phyloP scores from a whole-genome alignment of 306 rosid genomes.

The Quercus suber region DNA sequence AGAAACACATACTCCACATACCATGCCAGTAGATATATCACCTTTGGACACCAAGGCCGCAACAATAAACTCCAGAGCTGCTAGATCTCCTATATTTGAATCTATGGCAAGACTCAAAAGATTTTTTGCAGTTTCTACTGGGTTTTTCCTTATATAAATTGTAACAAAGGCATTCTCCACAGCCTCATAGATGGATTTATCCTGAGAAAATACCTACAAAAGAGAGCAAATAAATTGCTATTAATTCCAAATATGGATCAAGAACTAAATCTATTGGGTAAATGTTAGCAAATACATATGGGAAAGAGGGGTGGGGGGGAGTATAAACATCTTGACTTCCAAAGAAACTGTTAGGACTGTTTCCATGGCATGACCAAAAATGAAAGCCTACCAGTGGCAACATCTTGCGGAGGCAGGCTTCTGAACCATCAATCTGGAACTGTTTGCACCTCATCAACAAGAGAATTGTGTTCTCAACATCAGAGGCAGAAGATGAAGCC shows the following conservation, averaged over 20 bases:
- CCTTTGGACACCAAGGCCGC: constrained; percentile 83
- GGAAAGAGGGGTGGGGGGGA: background rate
- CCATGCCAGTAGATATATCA: constrained; percentile 77
- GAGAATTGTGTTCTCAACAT: constrained; percentile 87
- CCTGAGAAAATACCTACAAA: constrained; percentile 89
- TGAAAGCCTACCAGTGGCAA: constrained; percentile 69
- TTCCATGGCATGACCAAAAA: constrained; percentile 10
- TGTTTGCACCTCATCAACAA: constrained; percentile 94
- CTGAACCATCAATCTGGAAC: constrained; percentile 94
- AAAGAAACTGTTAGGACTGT: background rate
- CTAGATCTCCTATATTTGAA: constrained; percentile 90
- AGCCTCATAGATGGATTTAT: constrained; percentile 92
- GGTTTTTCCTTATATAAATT: constrained; percentile 75
- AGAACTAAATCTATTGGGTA: constrained; percentile 1
- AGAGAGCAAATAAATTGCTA: constrained; percentile 19
- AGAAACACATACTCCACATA: constrained; percentile 33
- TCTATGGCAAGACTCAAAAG: constrained; percentile 72
- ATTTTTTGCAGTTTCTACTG: constrained; percentile 76
- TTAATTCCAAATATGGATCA: constrained; percentile 14
- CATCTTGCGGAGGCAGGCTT: constrained; percentile 89
- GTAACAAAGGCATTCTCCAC: constrained; percentile 86
- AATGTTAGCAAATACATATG: background rate
- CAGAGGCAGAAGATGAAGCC: constrained; percentile 93
- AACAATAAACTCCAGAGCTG: constrained; percentile 88
- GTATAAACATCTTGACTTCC: constrained; percentile 1